Evolutionary conservation across 2,329 filamentous ascomycete species (phyloP), one percentile per base, ranked within the genome.

Genomic region (Penicillium griseofulvum): DNA sequence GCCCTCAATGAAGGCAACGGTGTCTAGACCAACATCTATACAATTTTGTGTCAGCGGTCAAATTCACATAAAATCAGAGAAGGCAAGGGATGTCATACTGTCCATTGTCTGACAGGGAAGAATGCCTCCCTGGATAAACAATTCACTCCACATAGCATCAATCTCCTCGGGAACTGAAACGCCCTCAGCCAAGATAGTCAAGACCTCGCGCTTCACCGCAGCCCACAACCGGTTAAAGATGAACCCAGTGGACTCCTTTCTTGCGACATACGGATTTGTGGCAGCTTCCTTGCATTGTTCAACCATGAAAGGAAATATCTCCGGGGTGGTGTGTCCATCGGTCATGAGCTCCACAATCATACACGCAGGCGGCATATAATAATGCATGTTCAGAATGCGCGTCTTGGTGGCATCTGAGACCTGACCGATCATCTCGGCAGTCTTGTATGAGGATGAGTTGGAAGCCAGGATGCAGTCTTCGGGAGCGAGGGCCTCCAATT

Each of bases 141-240:
- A 65, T 47, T 78, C 71, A 12, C 52, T 60, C 74, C 78, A 83
- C 5, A 83, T 62, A 0, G 60, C 60, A 54, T 84, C 81, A 26
- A 83, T 76, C 47, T 81, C 76, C n/a, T 75, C 68, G 0, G 82
- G 79, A 0, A 69, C 71, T 0, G 75, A 74, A 0, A 83, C 79
- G 0, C 74, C 81, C 47, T 83, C 81, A 0, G 77, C 71, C 3
- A 84, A 58, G 10, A 83, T 80, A 0, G 66, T 74, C 49, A 84
- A 57, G 0, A 69, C 66, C 59, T 84, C 81, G 2, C 81, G 72
- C 65, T 84, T 83, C 16, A 84, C 73, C 0, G 81, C 81, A 0
- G 81, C 82, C 81, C 81, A 84, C 0, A 84, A 65, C 0, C 81
- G 77, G 51, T 84, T 83, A 61, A 82, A 81, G 34, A 84, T 78